phyloP scores from a whole-genome alignment of 169 alveolate species.

The Plasmodium blacklocki region DNA sequence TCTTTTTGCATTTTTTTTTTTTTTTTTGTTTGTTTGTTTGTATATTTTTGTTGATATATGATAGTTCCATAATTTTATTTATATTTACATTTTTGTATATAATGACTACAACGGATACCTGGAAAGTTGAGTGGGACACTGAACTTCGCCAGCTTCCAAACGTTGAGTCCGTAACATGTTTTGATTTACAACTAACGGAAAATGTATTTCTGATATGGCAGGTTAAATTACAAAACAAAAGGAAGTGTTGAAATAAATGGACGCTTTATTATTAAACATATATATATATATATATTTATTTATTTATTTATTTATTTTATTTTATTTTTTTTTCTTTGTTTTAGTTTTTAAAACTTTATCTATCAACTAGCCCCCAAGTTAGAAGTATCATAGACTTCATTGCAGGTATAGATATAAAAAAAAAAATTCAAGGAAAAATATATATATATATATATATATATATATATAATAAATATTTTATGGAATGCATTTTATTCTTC shows the following conservation, averaged over 20 bases:
- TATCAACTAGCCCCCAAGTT: slow-evolving; percentile 60
- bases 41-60: background rate
- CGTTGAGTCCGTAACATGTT: slow-evolving; percentile 51
- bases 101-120: slow-evolving; percentile 28
- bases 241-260: too few species aligned
- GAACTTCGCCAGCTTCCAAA: slow-evolving; percentile 73
- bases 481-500: background rate
- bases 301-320: background rate
- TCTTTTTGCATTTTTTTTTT: background rate
- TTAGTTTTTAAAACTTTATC: slow-evolving; percentile 74
- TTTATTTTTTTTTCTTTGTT: background rate
- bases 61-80: background rate
- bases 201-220: slow-evolving; percentile 74
- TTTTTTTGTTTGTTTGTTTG: slow-evolving; percentile 7
- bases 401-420: slow-evolving; percentile 32
- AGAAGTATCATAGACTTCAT: slow-evolving; percentile 65
- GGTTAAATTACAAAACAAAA: slow-evolving; percentile 23
- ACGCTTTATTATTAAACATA: too few species aligned
- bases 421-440: slow-evolving; percentile 6
- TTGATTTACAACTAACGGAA: slow-evolving; percentile 70
- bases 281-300: too few species aligned
- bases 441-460: too few species aligned
- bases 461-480: too few species aligned
- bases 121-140: slow-evolving; percentile 74
- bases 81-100: slow-evolving; percentile 1